These are phyloP conservation scores for Globisporangium spiculum DNA, from an alignment of 352 stramenopile genomes.

Conservation along the genomic window DNA sequence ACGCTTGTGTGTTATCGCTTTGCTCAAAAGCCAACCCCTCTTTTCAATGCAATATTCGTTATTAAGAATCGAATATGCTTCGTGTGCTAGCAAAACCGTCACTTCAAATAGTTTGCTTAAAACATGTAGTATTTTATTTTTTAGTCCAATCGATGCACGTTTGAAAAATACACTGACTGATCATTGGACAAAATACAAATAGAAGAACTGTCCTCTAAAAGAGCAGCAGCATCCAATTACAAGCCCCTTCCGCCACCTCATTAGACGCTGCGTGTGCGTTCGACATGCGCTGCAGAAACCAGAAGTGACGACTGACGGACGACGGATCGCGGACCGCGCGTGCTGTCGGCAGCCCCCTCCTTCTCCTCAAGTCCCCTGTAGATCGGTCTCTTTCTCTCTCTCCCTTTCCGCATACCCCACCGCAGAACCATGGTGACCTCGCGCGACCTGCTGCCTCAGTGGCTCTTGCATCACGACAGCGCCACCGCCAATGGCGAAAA, in stretches of 20 bases:
- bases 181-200: background rate
- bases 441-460: constrained; percentile 10
- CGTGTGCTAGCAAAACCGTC: no score
- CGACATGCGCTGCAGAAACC: background rate
- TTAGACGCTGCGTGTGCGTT: background rate
- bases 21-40: no score
- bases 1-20: no score
- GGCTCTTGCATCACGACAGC: constrained; percentile 15
- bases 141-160: background rate
- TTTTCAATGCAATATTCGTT: no score
- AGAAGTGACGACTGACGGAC: background rate
- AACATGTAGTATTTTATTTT: no score
- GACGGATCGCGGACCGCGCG: background rate
- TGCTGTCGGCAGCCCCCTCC: background rate
- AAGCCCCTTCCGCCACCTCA: background rate
- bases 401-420: background rate
- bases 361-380: background rate
- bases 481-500: background rate
- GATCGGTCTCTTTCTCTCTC: no score
- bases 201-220: background rate
- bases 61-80: no score
- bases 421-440: background rate
- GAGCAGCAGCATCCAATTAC: background rate
- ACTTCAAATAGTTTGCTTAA: no score
- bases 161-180: background rate